Evolutionary conservation across 176 grass and related monocot genomes (phyloP).

Genomic region (Thalia dealbata): DNA sequence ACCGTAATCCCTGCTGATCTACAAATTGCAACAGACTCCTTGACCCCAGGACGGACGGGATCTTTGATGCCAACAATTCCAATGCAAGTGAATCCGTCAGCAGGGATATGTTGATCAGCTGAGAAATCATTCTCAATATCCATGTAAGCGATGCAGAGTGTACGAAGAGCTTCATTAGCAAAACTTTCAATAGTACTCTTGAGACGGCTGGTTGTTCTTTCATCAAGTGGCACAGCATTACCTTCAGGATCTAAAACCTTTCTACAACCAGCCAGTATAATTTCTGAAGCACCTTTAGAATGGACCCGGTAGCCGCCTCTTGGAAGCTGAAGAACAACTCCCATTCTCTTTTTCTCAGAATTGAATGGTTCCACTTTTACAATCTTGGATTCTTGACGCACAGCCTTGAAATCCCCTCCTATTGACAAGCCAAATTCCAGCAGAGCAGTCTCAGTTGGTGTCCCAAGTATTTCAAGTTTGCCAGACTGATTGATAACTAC

Average conservation of each 20-base stretch:
- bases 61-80: conserved; percentile 93
- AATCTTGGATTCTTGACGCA: conserved; percentile 2
- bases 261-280: conserved; percentile 5
- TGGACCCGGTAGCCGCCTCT: conserved; percentile 4
- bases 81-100: conserved; percentile 66
- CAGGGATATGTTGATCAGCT: conserved; percentile 37
- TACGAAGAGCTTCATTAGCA: conserved; percentile 76
- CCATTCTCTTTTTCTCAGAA: conserved; percentile 15
- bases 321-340: conserved; percentile 8
- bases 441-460: conserved; percentile 13
- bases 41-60: conserved; percentile 74
- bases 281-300: conserved; percentile 15
- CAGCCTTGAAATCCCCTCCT: conserved; percentile 2
- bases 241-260: conserved; percentile 3
- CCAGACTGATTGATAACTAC: conserved; percentile 8
- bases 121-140: conserved; percentile 44
- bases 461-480: conserved; percentile 8
- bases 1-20: conserved; percentile 67
- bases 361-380: conserved; percentile 11
- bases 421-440: conserved; percentile 6
- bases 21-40: conserved; percentile 72
- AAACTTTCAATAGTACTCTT: conserved; percentile 26
- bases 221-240: neutral
- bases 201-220: neutral
- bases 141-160: conserved; percentile 73